These are phyloP conservation scores for Mycena alexandri DNA, from an alignment of 768 basidiomycete species.

Conservation along the genomic window DNA sequence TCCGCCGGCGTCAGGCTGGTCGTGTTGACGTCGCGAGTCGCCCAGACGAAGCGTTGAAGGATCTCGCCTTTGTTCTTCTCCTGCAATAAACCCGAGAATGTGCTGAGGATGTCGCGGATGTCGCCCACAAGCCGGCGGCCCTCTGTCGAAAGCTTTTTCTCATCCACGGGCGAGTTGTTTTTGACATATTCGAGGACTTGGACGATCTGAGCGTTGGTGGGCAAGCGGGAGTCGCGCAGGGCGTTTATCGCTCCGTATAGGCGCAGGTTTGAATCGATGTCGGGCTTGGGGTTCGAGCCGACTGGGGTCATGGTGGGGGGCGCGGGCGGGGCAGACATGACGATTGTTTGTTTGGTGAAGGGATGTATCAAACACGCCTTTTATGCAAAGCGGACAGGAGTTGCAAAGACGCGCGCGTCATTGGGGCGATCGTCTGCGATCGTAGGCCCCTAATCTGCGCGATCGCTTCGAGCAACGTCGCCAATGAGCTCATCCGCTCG, in stretches of 20 bases:
- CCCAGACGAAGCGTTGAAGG: slow-evolving; percentile 92
- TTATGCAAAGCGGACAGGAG: no score
- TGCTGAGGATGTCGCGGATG: slow-evolving; percentile 82
- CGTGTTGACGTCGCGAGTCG: slow-evolving; percentile 68
- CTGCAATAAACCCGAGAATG: slow-evolving; percentile 67
- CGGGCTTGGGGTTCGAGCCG: slow-evolving; percentile 8
- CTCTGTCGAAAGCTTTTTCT: slow-evolving; percentile 77
- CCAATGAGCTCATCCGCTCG: no score
- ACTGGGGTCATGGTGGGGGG: background rate
- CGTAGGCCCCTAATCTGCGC: no score
- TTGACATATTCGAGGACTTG: slow-evolving; percentile 75
- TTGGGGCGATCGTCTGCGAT: no score
- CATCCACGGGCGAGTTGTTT: slow-evolving; percentile 68
- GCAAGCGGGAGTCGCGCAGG: slow-evolving; percentile 82
- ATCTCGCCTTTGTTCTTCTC: slow-evolving; percentile 94
- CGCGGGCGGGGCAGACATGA: background rate
- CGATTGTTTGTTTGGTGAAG: no score
- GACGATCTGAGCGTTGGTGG: slow-evolving; percentile 86
- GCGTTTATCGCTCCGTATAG: slow-evolving; percentile 88
- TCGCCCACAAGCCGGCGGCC: slow-evolving; percentile 85
- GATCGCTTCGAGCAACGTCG: no score
- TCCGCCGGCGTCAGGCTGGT: slow-evolving; percentile 44
- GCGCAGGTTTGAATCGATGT: slow-evolving; percentile 61
- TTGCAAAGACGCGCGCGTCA: no score
- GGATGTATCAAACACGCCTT: no score